These are phyloP conservation scores for Starmera pachycereana DNA, from an alignment of 805 yeast genomes.

Conservation along the genomic window DNA sequence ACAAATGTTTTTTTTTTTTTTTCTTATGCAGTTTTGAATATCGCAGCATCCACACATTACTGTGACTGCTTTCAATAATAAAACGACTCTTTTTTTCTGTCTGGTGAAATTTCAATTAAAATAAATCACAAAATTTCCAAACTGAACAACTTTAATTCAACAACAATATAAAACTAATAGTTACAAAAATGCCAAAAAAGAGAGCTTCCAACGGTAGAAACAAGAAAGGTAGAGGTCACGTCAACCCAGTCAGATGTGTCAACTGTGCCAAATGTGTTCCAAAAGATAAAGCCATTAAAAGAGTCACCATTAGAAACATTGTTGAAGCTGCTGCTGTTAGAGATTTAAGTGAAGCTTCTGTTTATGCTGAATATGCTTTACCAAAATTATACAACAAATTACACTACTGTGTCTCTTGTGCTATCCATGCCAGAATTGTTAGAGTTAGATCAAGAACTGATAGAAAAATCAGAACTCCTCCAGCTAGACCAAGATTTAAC, in stretches of 20 bases:
- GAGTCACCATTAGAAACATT: constrained; percentile 99
- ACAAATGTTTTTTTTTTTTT: too few species aligned
- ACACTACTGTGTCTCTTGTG: constrained; percentile 99
- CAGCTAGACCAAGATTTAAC: constrained; percentile 98
- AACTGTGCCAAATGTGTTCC: constrained; percentile 99
- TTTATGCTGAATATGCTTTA: constrained; percentile 97
- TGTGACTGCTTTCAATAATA: too few species aligned
- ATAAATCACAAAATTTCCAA: not conserved
- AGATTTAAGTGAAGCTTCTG: constrained; percentile 99
- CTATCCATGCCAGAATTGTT: constrained; percentile 99
- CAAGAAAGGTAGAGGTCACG: constrained; percentile 99
- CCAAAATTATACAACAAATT: constrained; percentile 99
- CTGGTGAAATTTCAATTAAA: not conserved
- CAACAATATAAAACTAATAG: constrained; percentile 18
- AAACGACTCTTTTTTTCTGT: not conserved
- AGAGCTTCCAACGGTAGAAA: constrained; percentile 99
- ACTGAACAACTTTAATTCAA: not conserved
- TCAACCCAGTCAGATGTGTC: constrained; percentile 98
- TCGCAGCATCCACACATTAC: too few species aligned
- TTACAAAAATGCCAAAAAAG: constrained; percentile 92
- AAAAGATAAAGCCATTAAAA: constrained; percentile 99
- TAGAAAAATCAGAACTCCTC: constrained; percentile 99
- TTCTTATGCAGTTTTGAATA: too few species aligned
- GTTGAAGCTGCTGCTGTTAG: constrained; percentile 99
- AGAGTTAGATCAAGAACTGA: constrained; percentile 99